These are phyloP conservation scores for Gossypium herbaceum DNA, from an alignment of 345 rosid species.

Conservation along the genomic window DNA sequence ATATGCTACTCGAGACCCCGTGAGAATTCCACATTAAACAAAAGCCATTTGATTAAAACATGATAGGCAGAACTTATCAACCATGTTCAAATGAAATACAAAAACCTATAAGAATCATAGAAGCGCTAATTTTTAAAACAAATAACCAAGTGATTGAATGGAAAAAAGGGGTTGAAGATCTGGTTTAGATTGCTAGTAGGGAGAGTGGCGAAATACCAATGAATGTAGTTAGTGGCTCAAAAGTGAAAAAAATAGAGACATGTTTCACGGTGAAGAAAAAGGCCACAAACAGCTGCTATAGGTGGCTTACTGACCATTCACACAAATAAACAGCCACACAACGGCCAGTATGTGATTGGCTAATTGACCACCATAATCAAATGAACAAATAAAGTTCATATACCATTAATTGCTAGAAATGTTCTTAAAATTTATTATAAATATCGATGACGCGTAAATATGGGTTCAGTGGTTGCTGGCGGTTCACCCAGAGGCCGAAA, in stretches of 20 bases:
- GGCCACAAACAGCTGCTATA: constrained; percentile 27
- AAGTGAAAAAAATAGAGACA: constrained; percentile 24
- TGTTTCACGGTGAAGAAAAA: constrained; percentile 17
- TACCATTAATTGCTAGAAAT: background rate
- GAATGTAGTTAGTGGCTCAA: constrained; percentile 32
- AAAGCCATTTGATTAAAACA: constrained; percentile 13
- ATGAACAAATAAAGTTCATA: background rate
- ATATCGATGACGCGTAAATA: no score
- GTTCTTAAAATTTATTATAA: background rate
- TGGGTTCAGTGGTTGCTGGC: no score
- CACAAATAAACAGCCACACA: constrained; percentile 29
- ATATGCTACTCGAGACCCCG: constrained; percentile 35
- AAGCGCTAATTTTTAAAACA: background rate
- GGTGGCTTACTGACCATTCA: constrained; percentile 70
- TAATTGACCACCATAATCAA: constrained; percentile 39
- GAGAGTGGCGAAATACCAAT: background rate
- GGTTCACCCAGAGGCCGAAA: no score
- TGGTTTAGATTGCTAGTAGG: background rate
- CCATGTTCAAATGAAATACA: constrained; percentile 1
- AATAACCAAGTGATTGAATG: background rate
- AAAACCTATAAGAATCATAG: no score
- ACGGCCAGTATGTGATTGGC: constrained; percentile 32
- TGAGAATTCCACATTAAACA: constrained; percentile 41
- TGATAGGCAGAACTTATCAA: background rate
- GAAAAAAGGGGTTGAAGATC: background rate